These are phyloP conservation scores for Thoreauomyces humboldtii DNA, from an alignment of 192 early-diverging fungal species.

Conservation along the genomic window DNA sequence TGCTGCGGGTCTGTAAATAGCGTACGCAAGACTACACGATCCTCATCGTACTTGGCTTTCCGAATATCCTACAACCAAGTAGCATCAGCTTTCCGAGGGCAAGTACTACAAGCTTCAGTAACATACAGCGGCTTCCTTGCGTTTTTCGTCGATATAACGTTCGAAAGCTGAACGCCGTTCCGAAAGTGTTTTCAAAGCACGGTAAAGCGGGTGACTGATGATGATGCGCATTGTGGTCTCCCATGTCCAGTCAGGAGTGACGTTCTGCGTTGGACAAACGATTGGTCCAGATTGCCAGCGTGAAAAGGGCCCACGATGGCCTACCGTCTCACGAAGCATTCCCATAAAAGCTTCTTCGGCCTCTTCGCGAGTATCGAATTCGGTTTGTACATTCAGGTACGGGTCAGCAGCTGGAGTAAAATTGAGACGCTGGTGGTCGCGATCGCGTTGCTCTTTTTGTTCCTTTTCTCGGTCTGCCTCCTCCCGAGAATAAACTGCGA, in stretches of 20 bases:
- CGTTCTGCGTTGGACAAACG: conserved; percentile 52
- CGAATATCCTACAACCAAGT: conserved; percentile 45
- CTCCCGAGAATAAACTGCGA: no score
- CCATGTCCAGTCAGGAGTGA: conserved; percentile 86
- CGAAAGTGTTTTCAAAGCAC: conserved; percentile 70
- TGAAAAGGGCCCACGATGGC: conserved; percentile 16
- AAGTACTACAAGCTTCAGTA: background rate
- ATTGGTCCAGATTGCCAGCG: no score
- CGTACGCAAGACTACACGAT: conserved; percentile 52
- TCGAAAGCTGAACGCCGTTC: conserved; percentile 85
- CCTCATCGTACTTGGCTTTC: conserved; percentile 45
- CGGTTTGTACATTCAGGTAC: conserved; percentile 27
- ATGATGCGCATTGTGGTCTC: conserved; percentile 85
- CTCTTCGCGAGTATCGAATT: conserved; percentile 75
- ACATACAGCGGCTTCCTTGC: conserved; percentile 46
- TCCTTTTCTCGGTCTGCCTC: no score
- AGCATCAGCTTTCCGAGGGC: background rate
- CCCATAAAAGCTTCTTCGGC: conserved; percentile 76
- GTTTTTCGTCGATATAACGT: conserved; percentile 61
- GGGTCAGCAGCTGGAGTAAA: background rate
- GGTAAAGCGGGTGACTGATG: conserved; percentile 80
- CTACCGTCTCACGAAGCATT: conserved; percentile 69
- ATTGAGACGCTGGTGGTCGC: no score
- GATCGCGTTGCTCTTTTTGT: no score
- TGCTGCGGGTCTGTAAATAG: conserved; percentile 47